Conservation (phyloP, 306 rosid species). For the Heteromeles arbutifolia region DNA sequence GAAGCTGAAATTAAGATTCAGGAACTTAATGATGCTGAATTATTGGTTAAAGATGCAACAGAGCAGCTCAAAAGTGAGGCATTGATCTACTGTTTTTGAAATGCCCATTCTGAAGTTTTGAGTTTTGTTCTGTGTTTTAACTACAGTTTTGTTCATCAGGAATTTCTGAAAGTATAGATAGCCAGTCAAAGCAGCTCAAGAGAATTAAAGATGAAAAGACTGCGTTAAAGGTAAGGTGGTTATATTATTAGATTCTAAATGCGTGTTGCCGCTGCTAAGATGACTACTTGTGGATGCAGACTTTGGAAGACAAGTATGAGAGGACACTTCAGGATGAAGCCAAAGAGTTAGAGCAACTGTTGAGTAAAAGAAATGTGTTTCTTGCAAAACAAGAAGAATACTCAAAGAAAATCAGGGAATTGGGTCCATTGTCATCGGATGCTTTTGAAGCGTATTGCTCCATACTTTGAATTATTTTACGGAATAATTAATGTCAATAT, state of each 20-base stretch:
- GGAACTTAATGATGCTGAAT: constrained; percentile 67
- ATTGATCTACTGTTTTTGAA: constrained; percentile 7
- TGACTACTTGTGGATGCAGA: constrained; percentile 42
- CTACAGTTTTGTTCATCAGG: constrained; percentile 45
- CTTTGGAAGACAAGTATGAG: constrained; percentile 73
- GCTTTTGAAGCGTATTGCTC: constrained; percentile 82
- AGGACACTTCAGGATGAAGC: constrained; percentile 90
- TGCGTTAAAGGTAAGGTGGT: constrained; percentile 84
- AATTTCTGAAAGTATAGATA: constrained; percentile 55
- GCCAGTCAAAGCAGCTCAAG: constrained; percentile 43
- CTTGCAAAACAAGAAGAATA: constrained; percentile 87
- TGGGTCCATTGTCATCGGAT: constrained; percentile 90
- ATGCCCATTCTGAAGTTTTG: constrained; percentile 16
- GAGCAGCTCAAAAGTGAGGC: constrained; percentile 71
- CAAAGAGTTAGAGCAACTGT: constrained; percentile 77
- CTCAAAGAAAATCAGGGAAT: constrained; percentile 80
- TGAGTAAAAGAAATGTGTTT: constrained; percentile 63
- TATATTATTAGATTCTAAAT: constrained; percentile 19
- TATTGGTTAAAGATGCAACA: constrained; percentile 65
- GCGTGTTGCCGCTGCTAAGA: constrained; percentile 21
- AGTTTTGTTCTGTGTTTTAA: constrained; percentile 20
- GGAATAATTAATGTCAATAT: neutral
- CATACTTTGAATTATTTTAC: constrained; percentile 8
- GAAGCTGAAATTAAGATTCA: constrained; percentile 61
- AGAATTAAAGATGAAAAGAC: constrained; percentile 70